Percentiles rank a stretch among this genome's conserved stretches.
Conservation (phyloP, 192 early-diverging fungal species). For the Entrophospora sp. region DNA sequence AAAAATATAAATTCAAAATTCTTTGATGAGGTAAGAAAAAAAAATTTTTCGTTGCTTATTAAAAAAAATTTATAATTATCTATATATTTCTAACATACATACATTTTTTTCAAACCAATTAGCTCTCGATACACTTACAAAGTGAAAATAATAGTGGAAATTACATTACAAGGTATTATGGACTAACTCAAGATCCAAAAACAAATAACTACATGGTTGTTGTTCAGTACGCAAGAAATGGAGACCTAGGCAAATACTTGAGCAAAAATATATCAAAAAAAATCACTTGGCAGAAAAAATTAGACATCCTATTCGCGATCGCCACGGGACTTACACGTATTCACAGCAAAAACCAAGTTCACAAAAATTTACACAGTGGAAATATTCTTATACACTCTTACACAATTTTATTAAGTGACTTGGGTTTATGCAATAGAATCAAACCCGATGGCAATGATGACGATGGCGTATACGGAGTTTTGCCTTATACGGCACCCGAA, state of each 20-base stretch:
- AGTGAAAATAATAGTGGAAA: background rate
- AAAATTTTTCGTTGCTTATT: background rate
- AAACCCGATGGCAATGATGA: too few relatives aligned
- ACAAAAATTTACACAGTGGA: slow-evolving; percentile 28
- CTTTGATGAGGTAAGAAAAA: slow-evolving; percentile 5
- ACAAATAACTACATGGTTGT: slow-evolving; percentile 32
- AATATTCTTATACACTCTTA: slow-evolving; percentile 1
- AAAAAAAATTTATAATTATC: background rate
- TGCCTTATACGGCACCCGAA: too few relatives aligned
- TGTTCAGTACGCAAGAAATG: slow-evolving; percentile 27
- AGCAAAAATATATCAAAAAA: slow-evolving; percentile 22
- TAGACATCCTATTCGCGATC: slow-evolving; percentile 25
- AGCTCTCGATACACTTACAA: background rate
- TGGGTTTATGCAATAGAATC: background rate
- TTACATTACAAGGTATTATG: slow-evolving; percentile 2
- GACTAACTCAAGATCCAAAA: slow-evolving; percentile 4
- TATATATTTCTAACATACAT: background rate
- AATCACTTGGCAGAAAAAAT: slow-evolving; percentile 22
- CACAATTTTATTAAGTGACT: background rate
- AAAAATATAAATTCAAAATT: background rate
- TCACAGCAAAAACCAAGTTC: slow-evolving; percentile 32
- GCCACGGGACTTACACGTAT: slow-evolving; percentile 29
- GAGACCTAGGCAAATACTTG: slow-evolving; percentile 29
- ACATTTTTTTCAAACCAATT: background rate
- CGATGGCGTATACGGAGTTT: too few relatives aligned